Percentiles rank a stretch among this genome's conserved stretches.
Conservation (phyloP, 1,139 yeast genomes). For the Magnusiomyces suaveolens region DNA sequence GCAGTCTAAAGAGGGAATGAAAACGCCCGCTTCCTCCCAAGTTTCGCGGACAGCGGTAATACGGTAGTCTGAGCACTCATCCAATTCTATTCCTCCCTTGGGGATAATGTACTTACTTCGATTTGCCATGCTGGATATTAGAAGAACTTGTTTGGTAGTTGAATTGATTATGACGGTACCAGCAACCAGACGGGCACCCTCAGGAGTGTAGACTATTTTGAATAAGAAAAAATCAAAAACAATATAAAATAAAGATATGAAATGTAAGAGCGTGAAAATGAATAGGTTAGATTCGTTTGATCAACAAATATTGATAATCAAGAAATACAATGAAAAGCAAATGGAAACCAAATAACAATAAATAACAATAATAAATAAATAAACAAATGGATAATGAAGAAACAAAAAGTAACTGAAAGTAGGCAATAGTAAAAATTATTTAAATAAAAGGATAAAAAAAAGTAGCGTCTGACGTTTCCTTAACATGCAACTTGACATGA, state of each 20-base stretch:
- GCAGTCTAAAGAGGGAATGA: slow-evolving; percentile 47
- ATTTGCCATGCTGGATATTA: slow-evolving; percentile 66
- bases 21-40: slow-evolving; percentile 96
- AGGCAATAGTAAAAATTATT: background rate
- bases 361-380: background rate
- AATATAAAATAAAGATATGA: background rate
- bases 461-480: background rate
- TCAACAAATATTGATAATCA: no score
- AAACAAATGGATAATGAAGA: background rate
- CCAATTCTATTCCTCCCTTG: slow-evolving; percentile 89
- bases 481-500: background rate
- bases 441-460: background rate
- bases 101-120: slow-evolving; percentile 77
- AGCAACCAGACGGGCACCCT: slow-evolving; percentile 81
- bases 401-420: background rate
- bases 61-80: slow-evolving; percentile 45
- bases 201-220: slow-evolving; percentile 38
- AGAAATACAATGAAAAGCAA: no score
- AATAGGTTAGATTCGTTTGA: no score
- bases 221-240: background rate
- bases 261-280: background rate
- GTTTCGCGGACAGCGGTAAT: slow-evolving; percentile 66
- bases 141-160: slow-evolving; percentile 51
- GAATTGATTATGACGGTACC: slow-evolving; percentile 73
- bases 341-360: background rate